Evolutionary conservation across 2,329 filamentous ascomycete species (phyloP).

Genomic region (Pestalotiopsis sp.): DNA sequence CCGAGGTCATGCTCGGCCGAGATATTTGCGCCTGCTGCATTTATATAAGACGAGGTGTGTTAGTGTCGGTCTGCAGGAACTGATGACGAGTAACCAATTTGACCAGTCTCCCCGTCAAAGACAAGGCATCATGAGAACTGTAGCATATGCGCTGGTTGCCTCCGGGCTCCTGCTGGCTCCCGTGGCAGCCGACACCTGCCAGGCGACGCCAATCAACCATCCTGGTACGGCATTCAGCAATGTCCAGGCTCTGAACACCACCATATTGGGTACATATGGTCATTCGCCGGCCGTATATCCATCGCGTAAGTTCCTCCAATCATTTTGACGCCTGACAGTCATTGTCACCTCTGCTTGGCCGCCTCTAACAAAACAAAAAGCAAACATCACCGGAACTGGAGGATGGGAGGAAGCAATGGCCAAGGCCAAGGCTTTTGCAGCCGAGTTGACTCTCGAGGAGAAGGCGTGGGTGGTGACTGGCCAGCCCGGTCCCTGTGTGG

Average conservation of each 20-base stretch:
- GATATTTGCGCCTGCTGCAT: not conserved
- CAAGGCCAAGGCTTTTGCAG: conserved; percentile 35
- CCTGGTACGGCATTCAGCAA: conserved; percentile 33
- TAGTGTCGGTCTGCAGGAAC: not conserved
- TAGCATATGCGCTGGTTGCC: not conserved
- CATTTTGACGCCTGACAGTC: too few relatives aligned
- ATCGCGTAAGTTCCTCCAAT: conserved; percentile 34
- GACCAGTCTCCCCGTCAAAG: not conserved
- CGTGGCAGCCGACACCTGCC: not conserved
- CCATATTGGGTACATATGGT: conserved; percentile 41
- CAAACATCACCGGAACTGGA: conserved; percentile 36
- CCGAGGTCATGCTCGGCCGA: not conserved
- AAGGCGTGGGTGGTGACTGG: conserved; percentile 22
- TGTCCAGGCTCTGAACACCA: conserved; percentile 43
- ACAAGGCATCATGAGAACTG: not conserved
- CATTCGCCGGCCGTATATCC: conserved; percentile 39
- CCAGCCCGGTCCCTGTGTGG: conserved; percentile 14
- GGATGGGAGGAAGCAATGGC: conserved; percentile 38
- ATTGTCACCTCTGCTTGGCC: conserved; percentile 15
- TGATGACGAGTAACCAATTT: not conserved
- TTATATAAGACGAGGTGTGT: not conserved
- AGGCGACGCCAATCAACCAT: not conserved
- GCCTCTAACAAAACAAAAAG: conserved; percentile 20
- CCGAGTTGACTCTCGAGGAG: conserved; percentile 21
- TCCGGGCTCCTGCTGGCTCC: not conserved